A percentile compares a stretch with the other conserved stretches of the same genome.
Evolutionary conservation across 169 alveolate species (phyloP).

Genomic region (Cryptosporidium sp.): DNA sequence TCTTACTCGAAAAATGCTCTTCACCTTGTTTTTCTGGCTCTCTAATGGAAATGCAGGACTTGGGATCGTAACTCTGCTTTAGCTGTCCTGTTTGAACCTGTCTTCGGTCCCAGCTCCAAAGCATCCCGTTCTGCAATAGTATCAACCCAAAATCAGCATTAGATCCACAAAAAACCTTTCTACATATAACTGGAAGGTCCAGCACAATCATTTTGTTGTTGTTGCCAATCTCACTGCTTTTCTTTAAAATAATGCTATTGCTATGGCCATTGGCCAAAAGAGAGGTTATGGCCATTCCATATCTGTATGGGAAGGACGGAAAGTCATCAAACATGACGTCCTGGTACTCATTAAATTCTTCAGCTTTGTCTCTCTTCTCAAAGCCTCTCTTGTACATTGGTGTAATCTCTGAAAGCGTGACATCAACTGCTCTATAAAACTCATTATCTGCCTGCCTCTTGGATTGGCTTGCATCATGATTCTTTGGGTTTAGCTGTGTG

Average conservation of each 20-base stretch:
- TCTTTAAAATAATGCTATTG: slow-evolving; percentile 13
- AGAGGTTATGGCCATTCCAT: slow-evolving; percentile 72
- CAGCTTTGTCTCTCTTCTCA: background rate
- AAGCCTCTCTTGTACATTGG: slow-evolving; percentile 2
- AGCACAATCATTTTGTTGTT: background rate
- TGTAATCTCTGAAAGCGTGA: slow-evolving; percentile 34
- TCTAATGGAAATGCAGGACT: background rate
- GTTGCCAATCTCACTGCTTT: background rate
- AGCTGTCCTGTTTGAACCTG: background rate
- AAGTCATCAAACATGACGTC: background rate
- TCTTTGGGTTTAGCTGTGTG: background rate
- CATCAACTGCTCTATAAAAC: slow-evolving; percentile 40
- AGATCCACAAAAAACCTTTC: slow-evolving; percentile 52
- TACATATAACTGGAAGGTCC: slow-evolving; percentile 41
- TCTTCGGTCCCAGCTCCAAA: slow-evolving; percentile 51
- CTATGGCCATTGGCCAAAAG: background rate
- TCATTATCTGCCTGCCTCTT: background rate
- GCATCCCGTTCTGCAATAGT: slow-evolving; percentile 46
- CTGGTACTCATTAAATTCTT: background rate
- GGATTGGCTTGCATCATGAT: background rate
- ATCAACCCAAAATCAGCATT: slow-evolving; percentile 50
- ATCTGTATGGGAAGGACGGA: slow-evolving; percentile 31
- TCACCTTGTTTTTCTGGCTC: background rate
- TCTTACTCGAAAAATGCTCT: background rate
- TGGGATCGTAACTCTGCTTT: background rate